Conservation (phyloP, 352 stramenopile species). For the Globisporangium uncinulatum region DNA sequence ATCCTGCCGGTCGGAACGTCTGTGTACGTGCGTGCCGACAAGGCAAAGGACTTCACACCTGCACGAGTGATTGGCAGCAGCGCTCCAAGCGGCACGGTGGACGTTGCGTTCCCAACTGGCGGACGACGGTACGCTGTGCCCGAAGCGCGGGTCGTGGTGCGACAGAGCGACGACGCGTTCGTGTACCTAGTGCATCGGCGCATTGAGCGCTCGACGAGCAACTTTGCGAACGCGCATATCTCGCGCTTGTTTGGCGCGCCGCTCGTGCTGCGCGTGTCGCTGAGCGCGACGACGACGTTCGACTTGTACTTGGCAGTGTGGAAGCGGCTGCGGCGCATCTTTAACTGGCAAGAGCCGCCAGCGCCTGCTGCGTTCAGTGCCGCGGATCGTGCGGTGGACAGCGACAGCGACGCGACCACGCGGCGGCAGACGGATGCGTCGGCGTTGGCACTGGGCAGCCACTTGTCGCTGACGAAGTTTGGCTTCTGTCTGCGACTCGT, state of each 20-base stretch:
- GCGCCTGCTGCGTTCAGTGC: conserved; percentile 22
- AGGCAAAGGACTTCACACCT: conserved; percentile 47
- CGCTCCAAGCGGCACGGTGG: conserved; percentile 43
- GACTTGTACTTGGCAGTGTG: conserved; percentile 78
- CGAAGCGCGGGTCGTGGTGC: conserved; percentile 45
- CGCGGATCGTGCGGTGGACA: no score
- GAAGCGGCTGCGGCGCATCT: conserved; percentile 74
- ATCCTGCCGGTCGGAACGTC: conserved; percentile 43
- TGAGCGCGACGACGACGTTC: conserved; percentile 55
- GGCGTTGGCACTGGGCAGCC: conserved; percentile 52
- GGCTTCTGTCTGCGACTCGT: conserved; percentile 83
- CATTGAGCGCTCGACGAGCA: conserved; percentile 74
- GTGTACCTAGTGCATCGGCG: conserved; percentile 82
- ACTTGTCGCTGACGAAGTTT: conserved; percentile 64
- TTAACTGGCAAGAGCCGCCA: conserved; percentile 72
- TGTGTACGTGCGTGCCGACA: conserved; percentile 60
- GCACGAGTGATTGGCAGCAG: conserved; percentile 69
- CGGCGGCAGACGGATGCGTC: conserved; percentile 37
- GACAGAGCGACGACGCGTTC: conserved; percentile 45
- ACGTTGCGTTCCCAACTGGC: conserved; percentile 61
- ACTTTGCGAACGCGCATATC: conserved; percentile 76
- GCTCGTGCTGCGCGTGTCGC: conserved; percentile 64
- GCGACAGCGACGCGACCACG: conserved; percentile 11
- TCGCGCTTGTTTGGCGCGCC: conserved; percentile 76
- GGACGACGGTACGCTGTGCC: conserved; percentile 57